Evolutionary conservation across 176 grass and related monocot genomes (phyloP).

Genomic region (Oryza brachyantha): DNA sequence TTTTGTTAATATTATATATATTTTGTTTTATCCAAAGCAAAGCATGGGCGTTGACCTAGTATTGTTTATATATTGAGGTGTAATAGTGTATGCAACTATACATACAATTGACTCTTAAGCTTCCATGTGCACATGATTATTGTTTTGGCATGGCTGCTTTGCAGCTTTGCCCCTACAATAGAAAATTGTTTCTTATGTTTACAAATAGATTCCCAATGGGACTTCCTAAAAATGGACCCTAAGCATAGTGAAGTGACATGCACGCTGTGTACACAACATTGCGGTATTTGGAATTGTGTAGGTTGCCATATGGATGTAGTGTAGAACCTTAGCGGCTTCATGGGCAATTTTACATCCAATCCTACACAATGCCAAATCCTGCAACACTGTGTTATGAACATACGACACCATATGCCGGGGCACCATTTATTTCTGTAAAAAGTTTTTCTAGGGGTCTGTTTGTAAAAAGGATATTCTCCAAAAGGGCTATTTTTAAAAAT

Average conservation of each 20-base stretch:
- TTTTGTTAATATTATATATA: too few species aligned
- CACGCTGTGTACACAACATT: not conserved
- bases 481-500: too few species aligned
- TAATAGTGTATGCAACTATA: not conserved
- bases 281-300: not conserved
- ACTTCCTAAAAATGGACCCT: not conserved
- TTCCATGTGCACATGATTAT: not conserved
- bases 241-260: not conserved
- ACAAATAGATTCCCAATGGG: not conserved
- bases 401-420: too few species aligned
- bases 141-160: not conserved
- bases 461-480: not conserved
- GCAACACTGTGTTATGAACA: too few species aligned
- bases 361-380: not conserved
- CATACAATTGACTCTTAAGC: not conserved
- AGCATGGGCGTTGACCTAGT: too few species aligned
- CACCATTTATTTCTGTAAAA: not conserved
- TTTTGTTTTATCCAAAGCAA: too few species aligned
- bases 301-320: not conserved
- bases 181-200: not conserved
- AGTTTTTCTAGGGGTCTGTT: not conserved
- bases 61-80: too few species aligned
- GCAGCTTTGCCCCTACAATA: too few species aligned
- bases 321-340: not conserved
- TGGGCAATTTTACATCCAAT: not conserved